Evolutionary conservation across 2,329 filamentous ascomycete species (phyloP).

Genomic region (Stemphylium lycopersici): DNA sequence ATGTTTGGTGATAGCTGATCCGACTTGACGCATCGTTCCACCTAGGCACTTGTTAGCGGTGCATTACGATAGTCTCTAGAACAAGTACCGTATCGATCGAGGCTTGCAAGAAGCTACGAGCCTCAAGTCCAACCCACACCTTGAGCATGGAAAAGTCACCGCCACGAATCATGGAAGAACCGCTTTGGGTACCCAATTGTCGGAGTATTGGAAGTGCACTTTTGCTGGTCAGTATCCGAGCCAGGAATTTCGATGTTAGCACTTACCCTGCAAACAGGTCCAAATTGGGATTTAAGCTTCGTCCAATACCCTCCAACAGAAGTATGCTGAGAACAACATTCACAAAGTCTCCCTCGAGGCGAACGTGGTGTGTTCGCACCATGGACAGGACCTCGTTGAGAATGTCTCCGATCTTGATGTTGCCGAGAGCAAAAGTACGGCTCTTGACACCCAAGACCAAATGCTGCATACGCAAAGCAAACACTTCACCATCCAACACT

Average conservation of each 20-base stretch:
- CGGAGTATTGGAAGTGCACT: slow-evolving; percentile 89
- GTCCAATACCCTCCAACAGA: slow-evolving; percentile 90
- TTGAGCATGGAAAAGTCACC: slow-evolving; percentile 73
- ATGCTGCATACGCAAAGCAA: slow-evolving; percentile 96
- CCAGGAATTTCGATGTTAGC: neutral
- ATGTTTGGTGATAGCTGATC: slow-evolving; percentile 88
- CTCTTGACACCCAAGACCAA: slow-evolving; percentile 90
- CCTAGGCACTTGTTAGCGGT: slow-evolving; percentile 53
- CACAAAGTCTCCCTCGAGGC: slow-evolving; percentile 95
- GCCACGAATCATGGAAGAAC: slow-evolving; percentile 59
- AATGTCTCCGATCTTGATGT: slow-evolving; percentile 95
- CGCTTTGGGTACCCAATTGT: slow-evolving; percentile 80
- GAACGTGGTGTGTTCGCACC: slow-evolving; percentile 90
- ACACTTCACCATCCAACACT: slow-evolving; percentile 87
- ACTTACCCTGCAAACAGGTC: slow-evolving; percentile 79
- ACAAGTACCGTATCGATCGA: slow-evolving; percentile 81
- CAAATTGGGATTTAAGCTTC: slow-evolving; percentile 81
- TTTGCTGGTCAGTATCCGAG: slow-evolving; percentile 18
- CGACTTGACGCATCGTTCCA: slow-evolving; percentile 88
- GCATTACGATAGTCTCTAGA: neutral
- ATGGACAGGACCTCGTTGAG: slow-evolving; percentile 87
- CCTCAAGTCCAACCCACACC: slow-evolving; percentile 90
- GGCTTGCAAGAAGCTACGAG: slow-evolving; percentile 84
- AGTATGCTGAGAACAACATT: slow-evolving; percentile 97
- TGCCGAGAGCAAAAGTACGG: slow-evolving; percentile 87